Evolutionary conservation across 768 basidiomycete species (phyloP).

Genomic region (Xerocomus brunneocitrinus): DNA sequence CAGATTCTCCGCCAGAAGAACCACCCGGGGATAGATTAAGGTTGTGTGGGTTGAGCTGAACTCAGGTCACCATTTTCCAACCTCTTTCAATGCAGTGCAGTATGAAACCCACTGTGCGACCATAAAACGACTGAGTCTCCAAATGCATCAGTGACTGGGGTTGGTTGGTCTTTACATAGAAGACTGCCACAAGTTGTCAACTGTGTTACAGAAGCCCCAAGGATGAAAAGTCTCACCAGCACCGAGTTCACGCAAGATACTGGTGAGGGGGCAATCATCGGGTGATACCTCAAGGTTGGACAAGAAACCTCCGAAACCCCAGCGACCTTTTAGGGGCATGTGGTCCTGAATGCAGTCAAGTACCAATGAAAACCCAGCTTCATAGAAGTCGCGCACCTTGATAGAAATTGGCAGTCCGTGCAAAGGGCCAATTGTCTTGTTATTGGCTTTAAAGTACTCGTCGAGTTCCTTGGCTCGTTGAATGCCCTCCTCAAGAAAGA

Average conservation of each 20-base stretch:
- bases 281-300: conserved; percentile 21
- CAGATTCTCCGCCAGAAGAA: conserved; percentile 51
- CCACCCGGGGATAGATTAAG: conserved; percentile 42
- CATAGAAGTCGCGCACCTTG: conserved; percentile 27
- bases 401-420: conserved; percentile 40
- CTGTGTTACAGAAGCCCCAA: conserved; percentile 1
- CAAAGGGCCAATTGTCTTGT: conserved; percentile 39
- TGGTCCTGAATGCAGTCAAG: conserved; percentile 30
- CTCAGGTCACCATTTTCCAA: neutral
- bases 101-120: conserved; percentile 22
- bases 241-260: conserved; percentile 38
- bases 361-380: neutral
- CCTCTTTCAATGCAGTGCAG: neutral
- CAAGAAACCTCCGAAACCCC: conserved; percentile 34
- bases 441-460: conserved; percentile 33
- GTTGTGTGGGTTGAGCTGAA: conserved; percentile 44
- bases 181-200: conserved; percentile 25
- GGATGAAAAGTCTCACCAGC: conserved; percentile 29
- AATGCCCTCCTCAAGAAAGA: conserved; percentile 42
- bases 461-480: conserved; percentile 40
- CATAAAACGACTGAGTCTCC: conserved; percentile 31
- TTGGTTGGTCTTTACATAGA: conserved; percentile 42
- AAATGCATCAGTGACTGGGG: conserved; percentile 42
- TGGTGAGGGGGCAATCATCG: conserved; percentile 28
- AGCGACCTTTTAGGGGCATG: conserved; percentile 38